Evolutionary conservation across 441 rosid genomes (phyloP), one percentile per base, ranked within the genome.

Genomic region (Populus hybrid): DNA sequence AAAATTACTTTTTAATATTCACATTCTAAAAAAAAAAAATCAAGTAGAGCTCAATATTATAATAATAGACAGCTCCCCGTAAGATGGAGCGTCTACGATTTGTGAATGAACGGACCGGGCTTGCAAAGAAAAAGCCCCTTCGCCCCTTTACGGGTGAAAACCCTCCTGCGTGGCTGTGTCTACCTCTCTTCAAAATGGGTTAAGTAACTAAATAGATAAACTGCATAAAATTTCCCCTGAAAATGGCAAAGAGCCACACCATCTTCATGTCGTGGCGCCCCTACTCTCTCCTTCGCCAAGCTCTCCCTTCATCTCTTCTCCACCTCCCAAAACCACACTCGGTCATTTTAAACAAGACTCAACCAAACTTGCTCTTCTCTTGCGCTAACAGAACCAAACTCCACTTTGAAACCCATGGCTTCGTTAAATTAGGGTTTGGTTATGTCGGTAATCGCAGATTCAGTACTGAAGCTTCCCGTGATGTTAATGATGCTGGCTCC

Each of bases 401-500:
- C 69, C 86, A 76, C 50, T 64, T 82, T 63, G 67, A 65, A 29
- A 18, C 78, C 21, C 74, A 33, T 20, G 26, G 76, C 45, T 38
- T 5, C 23, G 9, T 33, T 26, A 3, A 18, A 72, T 74, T 82
- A 23, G 78, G 88, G 74, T 82, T 84, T 74, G 81, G 80, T 40
- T 28, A 14, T 8, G 59, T 69, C 42, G 83, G 84, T 69, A 66
- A 23, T 29, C 86, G 86, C 23, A 64, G 85, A 36, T 84, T 92
- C 81, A 80, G 77, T 75, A 73, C 81, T 4, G 83, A 83, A 83
- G 91, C 95, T 40, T 84, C 97, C 61, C 82, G 45, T 40, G 45
- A 90, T 42, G 89, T 92, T 75, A 94, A 88, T 70, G 95, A 90
- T 77, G 85, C 95, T 78, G 98, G 98, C 24, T 92, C 97, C 65